Evolutionary conservation across 495 filamentous ascomycete genomes (phyloP).

Genomic region (Friedmanniomyces endolithicus): DNA sequence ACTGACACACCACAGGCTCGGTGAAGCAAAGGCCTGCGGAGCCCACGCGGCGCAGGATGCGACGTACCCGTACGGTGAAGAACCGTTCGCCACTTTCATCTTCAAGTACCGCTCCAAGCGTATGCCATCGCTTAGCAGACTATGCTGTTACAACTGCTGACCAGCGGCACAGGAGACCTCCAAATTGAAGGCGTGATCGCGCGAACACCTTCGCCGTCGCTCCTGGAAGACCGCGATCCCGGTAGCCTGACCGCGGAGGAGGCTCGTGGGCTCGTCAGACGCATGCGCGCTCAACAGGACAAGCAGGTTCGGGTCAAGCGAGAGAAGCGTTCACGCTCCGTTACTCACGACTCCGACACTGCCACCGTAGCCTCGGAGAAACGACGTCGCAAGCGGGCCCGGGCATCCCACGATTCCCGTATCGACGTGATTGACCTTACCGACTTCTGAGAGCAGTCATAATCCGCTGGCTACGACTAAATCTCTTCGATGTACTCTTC

Average conservation of each 20-base stretch:
- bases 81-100: conserved; percentile 10
- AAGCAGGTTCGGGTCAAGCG: background rate
- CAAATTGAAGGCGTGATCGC: conserved; percentile 19
- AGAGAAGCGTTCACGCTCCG: background rate
- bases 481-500: background rate
- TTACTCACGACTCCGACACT: background rate
- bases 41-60: background rate
- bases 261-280: conserved; percentile 14
- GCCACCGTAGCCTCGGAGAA: background rate
- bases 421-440: conserved; percentile 1
- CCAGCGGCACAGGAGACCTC: conserved; percentile 15
- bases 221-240: conserved; percentile 17
- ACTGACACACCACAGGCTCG: background rate
- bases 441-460: background rate
- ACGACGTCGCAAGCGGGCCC: background rate
- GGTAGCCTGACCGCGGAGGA: conserved; percentile 12
- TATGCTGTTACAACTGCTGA: background rate
- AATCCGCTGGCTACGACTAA: background rate
- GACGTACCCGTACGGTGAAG: conserved; percentile 2
- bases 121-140: background rate
- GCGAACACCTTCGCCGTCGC: conserved; percentile 16
- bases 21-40: background rate
- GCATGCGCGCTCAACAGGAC: background rate
- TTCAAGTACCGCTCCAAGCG: conserved; percentile 20
- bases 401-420: background rate